Evolutionary conservation across 805 yeast species (phyloP).

Genomic region (Yarrowia sp.): DNA sequence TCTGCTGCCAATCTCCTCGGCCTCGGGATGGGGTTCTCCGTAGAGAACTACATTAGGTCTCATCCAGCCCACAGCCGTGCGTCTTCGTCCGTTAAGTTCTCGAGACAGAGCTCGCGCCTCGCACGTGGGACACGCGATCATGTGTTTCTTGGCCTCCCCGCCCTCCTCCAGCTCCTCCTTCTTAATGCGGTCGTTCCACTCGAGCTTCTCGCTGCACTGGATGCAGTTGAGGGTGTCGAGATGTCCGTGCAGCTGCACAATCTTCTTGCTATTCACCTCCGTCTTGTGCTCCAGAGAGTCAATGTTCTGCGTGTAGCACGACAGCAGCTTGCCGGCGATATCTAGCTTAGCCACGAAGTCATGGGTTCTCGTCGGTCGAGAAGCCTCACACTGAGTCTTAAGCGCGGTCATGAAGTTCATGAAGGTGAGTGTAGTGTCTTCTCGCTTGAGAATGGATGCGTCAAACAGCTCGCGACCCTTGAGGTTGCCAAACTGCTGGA

Average conservation of each 20-base stretch:
- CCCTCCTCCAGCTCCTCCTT: constrained; percentile 55
- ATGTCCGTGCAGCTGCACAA: constrained; percentile 90
- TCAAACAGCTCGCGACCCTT: constrained; percentile 93
- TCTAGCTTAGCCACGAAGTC: constrained; percentile 61
- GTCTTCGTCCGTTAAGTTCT: constrained; percentile 66
- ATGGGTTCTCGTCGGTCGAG: constrained; percentile 83
- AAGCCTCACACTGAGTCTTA: constrained; percentile 59
- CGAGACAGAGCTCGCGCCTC: constrained; percentile 54
- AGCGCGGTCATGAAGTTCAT: constrained; percentile 86
- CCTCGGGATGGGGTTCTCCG: constrained; percentile 90
- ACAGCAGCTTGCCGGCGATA: constrained; percentile 61
- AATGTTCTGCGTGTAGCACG: constrained; percentile 94
- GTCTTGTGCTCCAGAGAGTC: constrained; percentile 76
- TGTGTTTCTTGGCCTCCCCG: constrained; percentile 44
- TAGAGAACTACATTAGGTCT: constrained; percentile 89
- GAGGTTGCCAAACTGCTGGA: constrained; percentile 33
- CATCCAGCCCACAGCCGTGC: constrained; percentile 70
- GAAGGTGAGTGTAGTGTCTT: constrained; percentile 65
- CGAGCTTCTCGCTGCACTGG: constrained; percentile 50
- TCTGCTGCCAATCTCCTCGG: constrained; percentile 74
- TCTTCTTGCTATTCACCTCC: constrained; percentile 68
- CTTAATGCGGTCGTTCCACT: constrained; percentile 50
- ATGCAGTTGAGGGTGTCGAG: constrained; percentile 75
- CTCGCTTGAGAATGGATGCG: constrained; percentile 71
- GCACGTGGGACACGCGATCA: constrained; percentile 64